Conservation (phyloP, 1,139 yeast species). For the Scheffersomyces illinoinensis region DNA sequence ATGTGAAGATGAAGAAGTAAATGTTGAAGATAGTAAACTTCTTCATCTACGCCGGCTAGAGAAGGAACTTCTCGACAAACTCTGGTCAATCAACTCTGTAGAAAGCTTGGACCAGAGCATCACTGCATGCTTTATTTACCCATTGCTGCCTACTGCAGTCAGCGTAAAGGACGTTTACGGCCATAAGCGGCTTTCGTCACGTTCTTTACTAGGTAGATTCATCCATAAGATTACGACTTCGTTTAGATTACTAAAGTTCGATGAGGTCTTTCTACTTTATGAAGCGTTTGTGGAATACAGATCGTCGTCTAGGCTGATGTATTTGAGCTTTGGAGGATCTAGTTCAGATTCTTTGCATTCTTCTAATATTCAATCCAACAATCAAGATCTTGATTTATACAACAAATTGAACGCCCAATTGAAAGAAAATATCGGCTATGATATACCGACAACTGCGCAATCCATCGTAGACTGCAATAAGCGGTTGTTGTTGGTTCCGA, state of each 20-base stretch:
- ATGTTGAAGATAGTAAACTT: neutral
- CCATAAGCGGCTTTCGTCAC: slow-evolving; percentile 23
- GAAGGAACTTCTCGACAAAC: slow-evolving; percentile 10
- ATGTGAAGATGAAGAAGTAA: neutral
- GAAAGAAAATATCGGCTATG: slow-evolving; percentile 18
- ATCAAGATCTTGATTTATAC: slow-evolving; percentile 17
- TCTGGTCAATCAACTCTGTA: slow-evolving; percentile 39
- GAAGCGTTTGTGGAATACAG: slow-evolving; percentile 54
- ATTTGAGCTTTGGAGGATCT: slow-evolving; percentile 20
- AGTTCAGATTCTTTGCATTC: slow-evolving; percentile 1
- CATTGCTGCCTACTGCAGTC: slow-evolving; percentile 10
- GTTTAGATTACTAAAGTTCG: slow-evolving; percentile 57
- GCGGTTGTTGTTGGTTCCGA: slow-evolving; percentile 42
- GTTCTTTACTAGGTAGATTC: slow-evolving; percentile 40
- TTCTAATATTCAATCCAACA: slow-evolving; percentile 3
- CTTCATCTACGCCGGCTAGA: slow-evolving; percentile 5
- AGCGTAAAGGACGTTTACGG: slow-evolving; percentile 2
- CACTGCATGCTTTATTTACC: slow-evolving; percentile 7
- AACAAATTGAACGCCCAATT: slow-evolving; percentile 22
- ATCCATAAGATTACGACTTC: slow-evolving; percentile 44
- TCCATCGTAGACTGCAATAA: slow-evolving; percentile 10
- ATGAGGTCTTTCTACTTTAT: slow-evolving; percentile 56
- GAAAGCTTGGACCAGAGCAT: slow-evolving; percentile 32
- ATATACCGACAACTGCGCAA: slow-evolving; percentile 15
- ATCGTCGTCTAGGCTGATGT: slow-evolving; percentile 29